A percentile compares a stretch with the other conserved stretches of the same genome.
phyloP scores from a whole-genome alignment of 2,329 filamentous ascomycete species.

The Sporothrix brunneoviolacea region DNA sequence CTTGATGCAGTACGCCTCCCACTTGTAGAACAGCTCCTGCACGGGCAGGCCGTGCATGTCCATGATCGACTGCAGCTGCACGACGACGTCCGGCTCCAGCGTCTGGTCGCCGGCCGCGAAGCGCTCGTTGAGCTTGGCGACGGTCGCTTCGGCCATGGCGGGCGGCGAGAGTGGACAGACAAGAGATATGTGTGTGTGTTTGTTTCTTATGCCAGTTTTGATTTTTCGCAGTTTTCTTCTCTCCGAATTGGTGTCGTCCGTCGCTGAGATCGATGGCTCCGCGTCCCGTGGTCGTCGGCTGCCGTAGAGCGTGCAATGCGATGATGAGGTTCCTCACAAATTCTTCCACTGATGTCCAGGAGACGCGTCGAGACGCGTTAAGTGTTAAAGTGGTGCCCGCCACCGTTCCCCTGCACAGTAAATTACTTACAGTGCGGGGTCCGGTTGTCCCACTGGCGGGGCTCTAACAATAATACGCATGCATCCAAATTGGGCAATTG shows the following conservation, averaged over 20 bases:
- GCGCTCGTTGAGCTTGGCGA: conserved; percentile 38
- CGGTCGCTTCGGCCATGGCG: conserved; percentile 33
- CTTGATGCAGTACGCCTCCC: conserved; percentile 96
- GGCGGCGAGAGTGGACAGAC: not conserved
- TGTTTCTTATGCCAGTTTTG: no score
- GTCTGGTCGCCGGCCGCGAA: conserved; percentile 51
- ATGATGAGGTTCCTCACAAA: not conserved
- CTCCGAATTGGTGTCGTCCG: no score
- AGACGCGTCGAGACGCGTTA: conserved; percentile 18
- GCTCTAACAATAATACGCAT: not conserved
- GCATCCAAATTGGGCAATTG: not conserved
- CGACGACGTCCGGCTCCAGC: conserved; percentile 69
- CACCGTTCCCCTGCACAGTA: no score
- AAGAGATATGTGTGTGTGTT: not conserved
- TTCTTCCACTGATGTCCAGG: not conserved
- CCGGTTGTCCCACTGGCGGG: no score
- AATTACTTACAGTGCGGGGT: conserved; percentile 14
- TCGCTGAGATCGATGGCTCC: no score
- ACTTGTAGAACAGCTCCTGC: conserved; percentile 95
- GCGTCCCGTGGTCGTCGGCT: not conserved
- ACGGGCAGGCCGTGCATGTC: conserved; percentile 71
- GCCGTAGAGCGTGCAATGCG: not conserved
- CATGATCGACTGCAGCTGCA: conserved; percentile 80
- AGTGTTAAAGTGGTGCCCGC: conserved; percentile 10
- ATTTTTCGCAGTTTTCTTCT: no score